These are phyloP conservation scores for Heritiera fomes DNA, from an alignment of 345 rosid species.

Conservation along the genomic window DNA sequence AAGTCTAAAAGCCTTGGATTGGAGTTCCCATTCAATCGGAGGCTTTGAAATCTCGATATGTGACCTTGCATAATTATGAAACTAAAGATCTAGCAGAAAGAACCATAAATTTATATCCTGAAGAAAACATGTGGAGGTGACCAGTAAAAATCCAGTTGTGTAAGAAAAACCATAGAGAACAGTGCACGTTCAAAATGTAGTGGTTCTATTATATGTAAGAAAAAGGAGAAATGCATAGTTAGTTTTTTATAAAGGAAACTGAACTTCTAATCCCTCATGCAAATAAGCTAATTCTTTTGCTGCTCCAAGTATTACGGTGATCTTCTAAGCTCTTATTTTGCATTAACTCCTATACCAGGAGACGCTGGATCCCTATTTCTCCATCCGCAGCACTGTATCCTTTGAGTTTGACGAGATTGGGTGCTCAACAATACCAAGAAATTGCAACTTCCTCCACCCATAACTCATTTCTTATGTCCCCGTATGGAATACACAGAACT, in stretches of 20 bases:
- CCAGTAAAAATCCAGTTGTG: neutral
- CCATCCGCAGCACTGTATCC: constrained; percentile 79
- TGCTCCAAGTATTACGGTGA: constrained; percentile 77
- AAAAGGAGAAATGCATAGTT: no score
- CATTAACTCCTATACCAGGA: constrained; percentile 85
- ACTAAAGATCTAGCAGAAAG: neutral
- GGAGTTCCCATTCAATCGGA: constrained; percentile 70
- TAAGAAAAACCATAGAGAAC: neutral
- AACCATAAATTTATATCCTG: neutral
- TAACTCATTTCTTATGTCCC: constrained; percentile 77
- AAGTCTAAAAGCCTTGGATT: constrained; percentile 85
- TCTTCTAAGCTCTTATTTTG: constrained; percentile 82
- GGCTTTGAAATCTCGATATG: constrained; percentile 77
- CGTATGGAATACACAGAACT: constrained; percentile 18
- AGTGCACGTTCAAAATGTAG: neutral
- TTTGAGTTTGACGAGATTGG: constrained; percentile 80
- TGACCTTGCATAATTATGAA: constrained; percentile 44
- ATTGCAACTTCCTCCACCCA: constrained; percentile 87
- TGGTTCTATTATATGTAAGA: no score
- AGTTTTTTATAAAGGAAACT: constrained; percentile 43
- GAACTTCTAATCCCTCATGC: constrained; percentile 73
- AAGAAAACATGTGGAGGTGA: neutral
- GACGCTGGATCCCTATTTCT: constrained; percentile 70
- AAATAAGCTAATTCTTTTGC: constrained; percentile 83
- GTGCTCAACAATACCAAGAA: constrained; percentile 78